These are phyloP conservation scores for Vicia villosa DNA, from an alignment of 306 rosid genomes.

Conservation along the genomic window DNA sequence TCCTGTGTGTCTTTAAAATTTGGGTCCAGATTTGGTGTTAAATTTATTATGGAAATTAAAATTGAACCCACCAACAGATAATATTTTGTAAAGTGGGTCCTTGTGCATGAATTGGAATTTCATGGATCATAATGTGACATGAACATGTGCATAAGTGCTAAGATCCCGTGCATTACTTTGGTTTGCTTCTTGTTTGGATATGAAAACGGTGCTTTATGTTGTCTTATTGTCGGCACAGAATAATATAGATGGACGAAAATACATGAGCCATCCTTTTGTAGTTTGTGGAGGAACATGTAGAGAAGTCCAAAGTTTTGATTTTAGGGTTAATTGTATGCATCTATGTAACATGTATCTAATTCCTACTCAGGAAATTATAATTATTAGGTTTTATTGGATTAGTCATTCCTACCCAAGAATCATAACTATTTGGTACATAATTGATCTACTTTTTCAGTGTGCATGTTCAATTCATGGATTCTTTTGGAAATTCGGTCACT, in stretches of 20 bases:
- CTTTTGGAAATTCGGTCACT: too few relatives aligned
- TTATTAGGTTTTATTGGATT: not conserved
- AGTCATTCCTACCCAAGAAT: too few relatives aligned
- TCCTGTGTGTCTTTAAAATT: slow-evolving; percentile 1
- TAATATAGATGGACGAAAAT: too few relatives aligned
- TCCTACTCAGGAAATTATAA: not conserved
- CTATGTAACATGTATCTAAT: not conserved
- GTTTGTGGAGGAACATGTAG: not conserved
- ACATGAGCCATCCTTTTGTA: not conserved
- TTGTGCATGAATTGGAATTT: not conserved
- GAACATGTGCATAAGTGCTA: slow-evolving; percentile 21
- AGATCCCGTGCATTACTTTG: not conserved
- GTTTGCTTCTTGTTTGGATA: not conserved
- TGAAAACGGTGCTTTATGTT: too few relatives aligned
- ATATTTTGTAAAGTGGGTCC: slow-evolving; percentile 1
- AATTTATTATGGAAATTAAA: not conserved
- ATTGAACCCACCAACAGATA: not conserved
- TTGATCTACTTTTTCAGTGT: too few relatives aligned
- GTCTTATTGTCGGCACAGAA: too few relatives aligned
- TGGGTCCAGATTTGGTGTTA: not conserved
- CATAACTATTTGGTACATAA: too few relatives aligned
- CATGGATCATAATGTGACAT: slow-evolving; percentile 18
- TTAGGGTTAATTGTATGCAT: not conserved
- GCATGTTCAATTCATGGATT: too few relatives aligned
- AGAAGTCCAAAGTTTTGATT: not conserved